Base-by-base conservation (phyloP, 805 yeast species). In the Wickerhamia fluorescens region DNA sequence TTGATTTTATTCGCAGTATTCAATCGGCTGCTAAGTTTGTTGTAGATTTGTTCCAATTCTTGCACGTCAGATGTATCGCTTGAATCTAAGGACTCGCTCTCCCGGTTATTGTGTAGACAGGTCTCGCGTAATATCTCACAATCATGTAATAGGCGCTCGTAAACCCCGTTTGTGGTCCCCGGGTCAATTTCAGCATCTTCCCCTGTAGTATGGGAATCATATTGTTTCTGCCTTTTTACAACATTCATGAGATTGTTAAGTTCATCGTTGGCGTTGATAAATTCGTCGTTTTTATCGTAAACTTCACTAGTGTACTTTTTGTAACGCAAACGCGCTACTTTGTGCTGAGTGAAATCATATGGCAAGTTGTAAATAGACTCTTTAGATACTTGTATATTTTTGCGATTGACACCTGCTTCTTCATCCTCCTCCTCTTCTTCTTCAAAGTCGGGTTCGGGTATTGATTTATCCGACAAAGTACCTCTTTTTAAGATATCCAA, bases 1-100 rank as follows among this genome's bases (percentile, higher is more conserved):
- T 64, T 60, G 14, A 68, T 56, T 29, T 56, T 61, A 10, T 41
- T 30, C 2, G 61, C 57, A 35, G 73, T 66, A 14, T 55, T 41
- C 10, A 58, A 52, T 28, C 56, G 50, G 21, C 55, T 45, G 12
- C 41, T 36, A 25, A 70, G 44, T 4, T 43, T 40, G 3, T 45
- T 46, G 30, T 63, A 48, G 2, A 54, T 29, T 5, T 29, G 27
- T 19, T 48, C 36, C 18, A 54, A 41, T 6, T 34, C 36, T 2
- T 37, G 34, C 35, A 47, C 20, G 25, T 44, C 51, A 6, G 26
- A 20, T 6, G 33, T 22, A n/a, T 23, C 30, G 14, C 26, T 14
- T 6, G 23, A n/a, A 14, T 46, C 53, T 5, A 34, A 20, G 16
- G 10, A 7, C 10, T 23, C 34, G 7, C 16, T 24, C 13, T 24